These are phyloP conservation scores for Alternaria solani DNA, from an alignment of 2,329 filamentous ascomycete genomes.

Conservation along the genomic window DNA sequence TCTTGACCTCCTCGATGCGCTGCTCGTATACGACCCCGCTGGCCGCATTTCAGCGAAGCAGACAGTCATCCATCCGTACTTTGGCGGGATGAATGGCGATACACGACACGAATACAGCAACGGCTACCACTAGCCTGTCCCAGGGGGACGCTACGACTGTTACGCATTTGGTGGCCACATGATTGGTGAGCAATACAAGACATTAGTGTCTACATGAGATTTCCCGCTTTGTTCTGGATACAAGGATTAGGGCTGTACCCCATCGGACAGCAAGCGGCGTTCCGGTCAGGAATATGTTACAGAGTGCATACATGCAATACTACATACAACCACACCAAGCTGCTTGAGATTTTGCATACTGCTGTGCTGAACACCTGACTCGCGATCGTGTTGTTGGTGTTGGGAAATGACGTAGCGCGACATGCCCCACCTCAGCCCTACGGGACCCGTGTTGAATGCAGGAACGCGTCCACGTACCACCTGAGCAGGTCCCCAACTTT, in stretches of 20 bases:
- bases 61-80: slow-evolving; percentile 84
- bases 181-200: slow-evolving; percentile 19
- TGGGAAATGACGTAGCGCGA: slow-evolving; percentile 33
- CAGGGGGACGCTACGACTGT: slow-evolving; percentile 41
- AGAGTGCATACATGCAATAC: slow-evolving; percentile 13
- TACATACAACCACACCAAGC: not conserved
- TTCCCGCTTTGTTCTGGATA: slow-evolving; percentile 32
- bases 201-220: slow-evolving; percentile 20
- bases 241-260: slow-evolving; percentile 24
- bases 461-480: slow-evolving; percentile 20
- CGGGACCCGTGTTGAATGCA: slow-evolving; percentile 9
- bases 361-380: not conserved
- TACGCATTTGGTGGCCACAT: slow-evolving; percentile 37
- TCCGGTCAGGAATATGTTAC: slow-evolving; percentile 27
- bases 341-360: slow-evolving; percentile 2
- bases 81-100: slow-evolving; percentile 60
- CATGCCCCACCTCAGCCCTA: slow-evolving; percentile 44
- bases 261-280: slow-evolving; percentile 33
- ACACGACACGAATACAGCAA: slow-evolving; percentile 50
- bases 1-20: slow-evolving; percentile 71
- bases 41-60: slow-evolving; percentile 89
- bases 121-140: slow-evolving; percentile 38
- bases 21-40: slow-evolving; percentile 88
- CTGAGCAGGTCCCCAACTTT: slow-evolving; percentile 1
- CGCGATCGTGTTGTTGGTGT: slow-evolving; percentile 13